Conservation (phyloP, 305 asterid species). For the Fraxinus sp. region DNA sequence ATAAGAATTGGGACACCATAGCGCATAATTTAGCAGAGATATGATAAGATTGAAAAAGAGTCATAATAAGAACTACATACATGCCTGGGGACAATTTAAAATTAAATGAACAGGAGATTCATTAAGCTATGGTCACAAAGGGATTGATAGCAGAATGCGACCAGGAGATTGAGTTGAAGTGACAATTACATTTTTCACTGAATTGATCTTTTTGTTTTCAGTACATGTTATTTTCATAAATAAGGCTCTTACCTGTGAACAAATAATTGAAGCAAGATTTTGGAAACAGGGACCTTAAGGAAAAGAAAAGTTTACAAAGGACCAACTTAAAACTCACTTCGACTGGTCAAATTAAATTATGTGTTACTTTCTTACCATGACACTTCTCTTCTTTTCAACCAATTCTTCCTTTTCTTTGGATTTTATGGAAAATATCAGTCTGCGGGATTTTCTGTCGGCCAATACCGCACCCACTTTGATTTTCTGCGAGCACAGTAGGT, state of each 20-base stretch:
- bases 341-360: background rate
- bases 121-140: background rate
- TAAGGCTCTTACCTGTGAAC: background rate
- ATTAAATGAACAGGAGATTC: background rate
- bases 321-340: background rate
- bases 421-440: conserved; percentile 69
- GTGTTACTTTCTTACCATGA: conserved; percentile 57
- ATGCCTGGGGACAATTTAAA: background rate
- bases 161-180: background rate
- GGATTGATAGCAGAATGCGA: background rate
- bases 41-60: background rate
- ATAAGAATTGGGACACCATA: background rate
- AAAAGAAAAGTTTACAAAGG: background rate
- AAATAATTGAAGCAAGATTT: background rate
- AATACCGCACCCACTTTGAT: conserved; percentile 59
- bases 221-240: background rate
- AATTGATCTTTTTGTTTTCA: background rate
- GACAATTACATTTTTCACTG: background rate
- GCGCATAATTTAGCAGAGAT: background rate
- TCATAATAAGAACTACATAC: background rate
- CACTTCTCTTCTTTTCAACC: conserved; percentile 64
- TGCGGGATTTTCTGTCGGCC: conserved; percentile 74
- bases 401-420: conserved; percentile 78
- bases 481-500: conserved; percentile 50
- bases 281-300: background rate